phyloP scores from a whole-genome alignment of 2,329 filamentous ascomycete species.

The Dothideomycetes sp. region DNA sequence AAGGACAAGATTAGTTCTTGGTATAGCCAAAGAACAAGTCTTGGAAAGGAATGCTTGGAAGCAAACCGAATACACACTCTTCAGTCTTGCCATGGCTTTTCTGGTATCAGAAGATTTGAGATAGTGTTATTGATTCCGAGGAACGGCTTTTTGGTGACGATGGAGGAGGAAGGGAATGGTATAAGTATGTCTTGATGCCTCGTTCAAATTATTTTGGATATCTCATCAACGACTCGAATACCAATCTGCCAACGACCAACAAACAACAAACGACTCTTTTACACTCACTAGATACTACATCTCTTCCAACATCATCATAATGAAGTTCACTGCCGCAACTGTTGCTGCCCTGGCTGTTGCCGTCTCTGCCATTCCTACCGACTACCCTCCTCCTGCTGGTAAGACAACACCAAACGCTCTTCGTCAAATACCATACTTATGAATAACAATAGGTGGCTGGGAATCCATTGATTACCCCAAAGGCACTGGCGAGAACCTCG shows the following conservation, averaged over 20 bases:
- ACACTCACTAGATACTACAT: no score
- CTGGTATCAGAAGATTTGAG: no score
- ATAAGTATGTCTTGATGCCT: slow-evolving; percentile 3
- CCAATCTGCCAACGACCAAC: background rate
- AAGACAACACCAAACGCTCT: background rate
- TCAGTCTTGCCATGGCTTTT: no score
- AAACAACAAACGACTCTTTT: no score
- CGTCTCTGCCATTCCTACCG: slow-evolving; percentile 10
- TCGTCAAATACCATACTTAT: background rate
- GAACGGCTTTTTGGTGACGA: no score
- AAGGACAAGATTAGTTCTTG: no score
- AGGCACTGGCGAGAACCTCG: slow-evolving; percentile 12
- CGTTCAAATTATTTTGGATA: background rate
- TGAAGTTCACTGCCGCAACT: slow-evolving; percentile 14
- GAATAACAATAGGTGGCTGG: slow-evolving; percentile 4
- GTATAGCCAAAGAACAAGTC: no score
- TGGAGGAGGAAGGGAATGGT: background rate
- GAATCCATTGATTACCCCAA: slow-evolving; percentile 12
- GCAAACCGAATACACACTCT: no score
- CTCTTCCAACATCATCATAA: slow-evolving; percentile 1
- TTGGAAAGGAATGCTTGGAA: no score
- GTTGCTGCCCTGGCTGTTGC: slow-evolving; percentile 10
- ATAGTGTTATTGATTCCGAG: no score
- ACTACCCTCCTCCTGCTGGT: background rate
- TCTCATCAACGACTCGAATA: background rate